A percentile compares a stretch with the other conserved stretches of the same genome.
These are phyloP conservation scores for Xylaria acuta DNA, from an alignment of 495 filamentous ascomycete species.

Conservation along the genomic window DNA sequence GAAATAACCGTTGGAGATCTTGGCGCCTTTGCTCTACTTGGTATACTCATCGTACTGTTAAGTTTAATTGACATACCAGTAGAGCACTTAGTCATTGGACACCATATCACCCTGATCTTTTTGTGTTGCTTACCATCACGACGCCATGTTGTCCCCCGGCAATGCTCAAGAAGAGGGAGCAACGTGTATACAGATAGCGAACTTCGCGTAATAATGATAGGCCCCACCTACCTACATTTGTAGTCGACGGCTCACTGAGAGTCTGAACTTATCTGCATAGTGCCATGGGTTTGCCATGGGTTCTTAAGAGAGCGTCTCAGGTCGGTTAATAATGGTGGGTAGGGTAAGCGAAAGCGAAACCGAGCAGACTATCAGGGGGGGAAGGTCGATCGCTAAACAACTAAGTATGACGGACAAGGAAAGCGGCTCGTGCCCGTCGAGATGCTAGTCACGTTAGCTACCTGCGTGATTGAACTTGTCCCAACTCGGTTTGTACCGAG, in stretches of 20 bases:
- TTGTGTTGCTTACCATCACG: background rate
- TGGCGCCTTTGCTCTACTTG: background rate
- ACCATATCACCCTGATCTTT: background rate
- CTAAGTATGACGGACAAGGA: conserved; percentile 16
- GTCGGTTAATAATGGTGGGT: background rate
- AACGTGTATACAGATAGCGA: background rate
- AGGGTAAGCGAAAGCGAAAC: background rate
- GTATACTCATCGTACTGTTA: background rate
- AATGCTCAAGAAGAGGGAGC: background rate
- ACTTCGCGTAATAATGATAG: background rate
- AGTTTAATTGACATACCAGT: background rate
- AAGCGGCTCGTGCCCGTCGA: conserved; percentile 3
- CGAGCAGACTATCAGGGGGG: background rate
- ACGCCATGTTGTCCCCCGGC: background rate
- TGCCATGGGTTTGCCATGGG: background rate
- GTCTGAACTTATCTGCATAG: background rate
- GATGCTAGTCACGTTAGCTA: background rate
- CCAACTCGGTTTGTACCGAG: conserved; percentile 1
- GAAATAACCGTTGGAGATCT: background rate
- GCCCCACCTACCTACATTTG: background rate
- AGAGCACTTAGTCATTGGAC: background rate
- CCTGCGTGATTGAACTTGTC: background rate
- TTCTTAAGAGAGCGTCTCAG: background rate
- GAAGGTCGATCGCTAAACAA: background rate
- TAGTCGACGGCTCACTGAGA: background rate